Evolutionary conservation across 192 early-diverging fungal genomes (phyloP).

Genomic region (Thoreauomyces humboldtii): DNA sequence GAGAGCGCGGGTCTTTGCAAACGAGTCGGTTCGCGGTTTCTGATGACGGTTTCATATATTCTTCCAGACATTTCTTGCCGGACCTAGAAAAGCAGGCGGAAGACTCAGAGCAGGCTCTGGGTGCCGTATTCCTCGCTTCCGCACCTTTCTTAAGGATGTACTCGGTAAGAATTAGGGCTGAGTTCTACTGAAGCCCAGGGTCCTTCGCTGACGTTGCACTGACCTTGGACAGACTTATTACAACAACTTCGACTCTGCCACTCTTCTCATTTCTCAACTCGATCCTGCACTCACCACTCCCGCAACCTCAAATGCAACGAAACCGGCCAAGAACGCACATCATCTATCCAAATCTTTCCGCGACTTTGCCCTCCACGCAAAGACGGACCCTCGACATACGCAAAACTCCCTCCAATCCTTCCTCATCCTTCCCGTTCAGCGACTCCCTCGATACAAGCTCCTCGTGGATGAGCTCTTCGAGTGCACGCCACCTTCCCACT

Average conservation of each 20-base stretch:
- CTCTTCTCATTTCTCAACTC: conserved; percentile 53
- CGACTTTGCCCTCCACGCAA: conserved; percentile 43
- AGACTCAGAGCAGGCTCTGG: conserved; percentile 55
- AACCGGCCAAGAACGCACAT: conserved; percentile 10
- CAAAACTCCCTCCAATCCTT: conserved; percentile 83
- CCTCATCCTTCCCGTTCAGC: conserved; percentile 88
- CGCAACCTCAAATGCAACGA: not conserved
- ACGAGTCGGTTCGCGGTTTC: not conserved
- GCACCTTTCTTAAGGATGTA: conserved; percentile 83
- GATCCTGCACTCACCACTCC: conserved; percentile 8
- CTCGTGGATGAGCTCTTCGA: conserved; percentile 81
- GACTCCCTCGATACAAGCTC: conserved; percentile 90
- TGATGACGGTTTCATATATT: not conserved
- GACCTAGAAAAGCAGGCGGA: conserved; percentile 16
- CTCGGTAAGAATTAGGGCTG: conserved; percentile 33
- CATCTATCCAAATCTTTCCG: conserved; percentile 19
- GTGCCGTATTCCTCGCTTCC: conserved; percentile 71
- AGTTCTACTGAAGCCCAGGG: too few species aligned
- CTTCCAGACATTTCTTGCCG: conserved; percentile 26
- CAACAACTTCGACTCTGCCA: conserved; percentile 82
- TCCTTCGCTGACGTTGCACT: too few species aligned
- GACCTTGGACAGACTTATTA: conserved; percentile 66
- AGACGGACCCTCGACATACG: conserved; percentile 57
- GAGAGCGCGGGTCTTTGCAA: not conserved
- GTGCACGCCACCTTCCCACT: conserved; percentile 70